Evolutionary conservation across 257 asterid species (phyloP).

Genomic region (Solanum piurae): DNA sequence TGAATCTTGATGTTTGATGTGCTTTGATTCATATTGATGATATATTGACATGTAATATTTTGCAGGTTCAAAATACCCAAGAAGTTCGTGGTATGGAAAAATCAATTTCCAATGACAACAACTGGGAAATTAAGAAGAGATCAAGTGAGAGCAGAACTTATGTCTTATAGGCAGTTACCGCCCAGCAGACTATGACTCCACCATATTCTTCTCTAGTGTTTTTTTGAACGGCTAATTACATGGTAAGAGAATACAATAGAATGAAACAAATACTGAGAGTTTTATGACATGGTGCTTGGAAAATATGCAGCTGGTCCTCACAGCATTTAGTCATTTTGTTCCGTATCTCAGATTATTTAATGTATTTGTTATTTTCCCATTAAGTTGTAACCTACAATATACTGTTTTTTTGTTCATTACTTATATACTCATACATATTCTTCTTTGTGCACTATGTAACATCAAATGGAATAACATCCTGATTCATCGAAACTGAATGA

Average conservation of each 20-base stretch:
- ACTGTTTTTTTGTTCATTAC: neutral
- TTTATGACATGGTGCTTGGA: neutral
- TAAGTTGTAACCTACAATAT: neutral
- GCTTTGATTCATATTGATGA: neutral
- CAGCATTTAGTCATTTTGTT: neutral
- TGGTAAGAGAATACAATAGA: neutral
- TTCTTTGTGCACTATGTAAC: neutral
- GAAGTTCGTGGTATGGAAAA: conserved; percentile 42
- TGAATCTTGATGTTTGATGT: neutral
- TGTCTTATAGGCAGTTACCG: conserved; percentile 22
- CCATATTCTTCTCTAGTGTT: neutral
- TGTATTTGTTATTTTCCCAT: neutral
- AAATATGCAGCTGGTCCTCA: neutral
- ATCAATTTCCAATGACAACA: conserved; percentile 57
- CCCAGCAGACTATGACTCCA: conserved; percentile 45
- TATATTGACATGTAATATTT: neutral
- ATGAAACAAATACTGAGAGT: neutral
- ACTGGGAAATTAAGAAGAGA: conserved; percentile 80
- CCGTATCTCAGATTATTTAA: neutral
- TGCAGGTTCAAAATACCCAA: conserved; percentile 79
- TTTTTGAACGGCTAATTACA: neutral
- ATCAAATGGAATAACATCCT: neutral
- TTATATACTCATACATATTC: neutral
- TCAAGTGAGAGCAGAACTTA: conserved; percentile 37
- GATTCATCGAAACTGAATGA: neutral